phyloP scores from a whole-genome alignment of 2,329 filamentous ascomycete species.

The Talaromyces sp. region DNA sequence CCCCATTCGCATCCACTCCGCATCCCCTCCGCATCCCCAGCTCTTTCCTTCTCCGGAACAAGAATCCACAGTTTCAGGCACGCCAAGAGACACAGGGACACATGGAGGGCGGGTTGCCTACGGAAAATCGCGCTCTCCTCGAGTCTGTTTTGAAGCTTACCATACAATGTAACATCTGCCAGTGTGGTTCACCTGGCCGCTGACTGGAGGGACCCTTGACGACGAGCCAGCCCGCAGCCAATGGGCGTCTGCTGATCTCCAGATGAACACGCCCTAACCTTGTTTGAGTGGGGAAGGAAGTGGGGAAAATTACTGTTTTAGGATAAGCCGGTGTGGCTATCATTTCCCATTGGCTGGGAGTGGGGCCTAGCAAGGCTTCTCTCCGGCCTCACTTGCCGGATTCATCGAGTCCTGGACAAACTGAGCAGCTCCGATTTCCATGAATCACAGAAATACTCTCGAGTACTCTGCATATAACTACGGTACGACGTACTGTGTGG shows the following conservation, averaged over 20 bases:
- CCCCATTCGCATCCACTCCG: too few species aligned
- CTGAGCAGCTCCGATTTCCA: background rate
- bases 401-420: background rate
- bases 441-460: background rate
- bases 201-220: background rate
- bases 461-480: too few species aligned
- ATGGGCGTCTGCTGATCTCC: background rate
- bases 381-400: background rate
- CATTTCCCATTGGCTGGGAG: background rate
- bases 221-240: background rate
- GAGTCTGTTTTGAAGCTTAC: background rate
- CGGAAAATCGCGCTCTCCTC: background rate
- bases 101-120: background rate
- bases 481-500: too few species aligned
- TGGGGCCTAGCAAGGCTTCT: background rate
- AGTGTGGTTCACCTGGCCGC: background rate
- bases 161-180: background rate
- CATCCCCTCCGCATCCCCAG: background rate
- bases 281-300: background rate
- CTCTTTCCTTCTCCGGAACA: slow-evolving; percentile 7
- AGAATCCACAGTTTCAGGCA: background rate
- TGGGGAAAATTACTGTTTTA: background rate
- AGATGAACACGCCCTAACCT: slow-evolving; percentile 2
- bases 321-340: background rate
- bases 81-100: slow-evolving; percentile 9